Conservation (phyloP, 2,329 filamentous ascomycete species). For the Thermoascus crustaceus region DNA sequence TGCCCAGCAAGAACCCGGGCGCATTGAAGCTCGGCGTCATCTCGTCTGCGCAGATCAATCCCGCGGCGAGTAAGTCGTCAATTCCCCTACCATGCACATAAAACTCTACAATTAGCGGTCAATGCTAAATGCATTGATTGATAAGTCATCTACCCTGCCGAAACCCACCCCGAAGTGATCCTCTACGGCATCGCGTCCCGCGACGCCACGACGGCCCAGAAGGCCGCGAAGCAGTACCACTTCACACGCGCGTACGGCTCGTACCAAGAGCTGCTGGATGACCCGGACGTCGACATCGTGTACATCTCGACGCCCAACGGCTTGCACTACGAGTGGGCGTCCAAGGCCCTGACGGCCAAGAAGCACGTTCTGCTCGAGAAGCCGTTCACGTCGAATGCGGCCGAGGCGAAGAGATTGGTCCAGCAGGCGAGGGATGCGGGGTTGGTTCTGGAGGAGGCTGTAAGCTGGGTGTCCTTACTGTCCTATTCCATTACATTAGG, state of each 20-base stretch:
- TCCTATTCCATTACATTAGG: neutral
- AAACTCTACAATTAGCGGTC: neutral
- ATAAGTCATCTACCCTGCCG: slow-evolving; percentile 38
- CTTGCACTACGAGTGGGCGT: slow-evolving; percentile 37
- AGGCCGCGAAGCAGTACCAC: slow-evolving; percentile 43
- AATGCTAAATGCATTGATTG: neutral
- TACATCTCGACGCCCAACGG: slow-evolving; percentile 22
- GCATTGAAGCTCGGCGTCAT: slow-evolving; percentile 17
- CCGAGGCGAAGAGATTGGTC: slow-evolving; percentile 40
- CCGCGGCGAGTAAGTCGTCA: slow-evolving; percentile 16
- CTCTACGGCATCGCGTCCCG: slow-evolving; percentile 48
- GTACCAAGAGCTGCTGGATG: slow-evolving; percentile 15
- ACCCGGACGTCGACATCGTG: slow-evolving; percentile 20
- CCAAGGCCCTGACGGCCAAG: slow-evolving; percentile 39
- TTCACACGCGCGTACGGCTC: slow-evolving; percentile 37
- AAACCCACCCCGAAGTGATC: slow-evolving; percentile 47
- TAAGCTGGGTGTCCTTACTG: neutral
- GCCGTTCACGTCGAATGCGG: slow-evolving; percentile 39
- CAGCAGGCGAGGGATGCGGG: slow-evolving; percentile 19
- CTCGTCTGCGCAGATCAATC: slow-evolving; percentile 16
- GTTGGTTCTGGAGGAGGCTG: slow-evolving; percentile 9
- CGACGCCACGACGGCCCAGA: slow-evolving; percentile 38
- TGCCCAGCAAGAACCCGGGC: slow-evolving; percentile 14
- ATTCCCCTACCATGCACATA: no score
- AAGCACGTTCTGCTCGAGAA: slow-evolving; percentile 52